Base-by-base conservation (phyloP, 78 protist genomes). In the Dictyostelium intermedium region DNA sequence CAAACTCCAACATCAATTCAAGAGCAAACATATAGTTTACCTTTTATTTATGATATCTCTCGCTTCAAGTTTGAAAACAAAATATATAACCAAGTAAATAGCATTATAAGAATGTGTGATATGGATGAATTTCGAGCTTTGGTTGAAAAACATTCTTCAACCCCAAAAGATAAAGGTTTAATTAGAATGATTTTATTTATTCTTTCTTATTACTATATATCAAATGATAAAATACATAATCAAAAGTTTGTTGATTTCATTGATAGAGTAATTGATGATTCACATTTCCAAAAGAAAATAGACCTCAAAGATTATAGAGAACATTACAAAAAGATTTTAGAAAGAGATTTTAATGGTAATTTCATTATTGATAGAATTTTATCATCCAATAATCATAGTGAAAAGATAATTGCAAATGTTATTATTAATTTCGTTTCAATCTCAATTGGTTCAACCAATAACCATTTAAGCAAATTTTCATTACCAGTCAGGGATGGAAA, bases 351-450 rank as follows among this genome's bases (percentile, higher is more conserved):
- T 14, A n/a, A 9, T 79, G 35, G 6, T 79, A 9, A 27, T 7
- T 20, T 18, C 30, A 39, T 2, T 73, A 35, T 27, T 45, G 34
- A 25, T 45, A 43, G 5, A 13, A 20, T 39, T 5, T 27, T 50
- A 16, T 18, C 10, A 50, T 45, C 50, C 35, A 30, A 11, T 30
- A 10, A 53, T 16, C 3, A 9, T 41, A 41, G 7, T 53, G 43
- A 37, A 73, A 27, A 34, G 11, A 16, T 16, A 16, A 53, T 16
- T 16, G 20, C 27, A 10, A 53, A 16, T 53, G 7, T 16, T 9
- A 37, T 85, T 47, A 66, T 85, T 5, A 85, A 85, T 30, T 47
- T 53, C 23, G 34, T 74, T 23, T 81, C 91, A 10, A 47, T 85
- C 0, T 43, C 91, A 6, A 85, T 85, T 32, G 91, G 91, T 8